Conservation (phyloP, 768 basidiomycete species). For the Tricholoma matsutake region DNA sequence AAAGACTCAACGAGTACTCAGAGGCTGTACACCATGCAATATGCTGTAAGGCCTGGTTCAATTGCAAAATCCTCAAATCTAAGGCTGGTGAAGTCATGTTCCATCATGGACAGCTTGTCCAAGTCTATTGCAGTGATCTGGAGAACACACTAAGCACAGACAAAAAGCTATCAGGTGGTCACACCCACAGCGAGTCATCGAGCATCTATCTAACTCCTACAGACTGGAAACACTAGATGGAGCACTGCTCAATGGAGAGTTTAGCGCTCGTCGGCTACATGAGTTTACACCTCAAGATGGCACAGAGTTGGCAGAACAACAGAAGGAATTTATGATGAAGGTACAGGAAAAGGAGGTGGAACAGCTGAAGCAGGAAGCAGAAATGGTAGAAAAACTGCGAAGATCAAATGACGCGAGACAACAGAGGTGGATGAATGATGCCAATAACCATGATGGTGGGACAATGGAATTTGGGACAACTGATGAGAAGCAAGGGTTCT, state of each 20-base stretch:
- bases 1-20: conserved; percentile 26
- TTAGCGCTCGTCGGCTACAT: conserved; percentile 18
- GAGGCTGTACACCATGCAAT: conserved; percentile 20
- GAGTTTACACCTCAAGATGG: conserved; percentile 18
- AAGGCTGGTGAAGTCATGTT: conserved; percentile 23
- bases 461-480: neutral
- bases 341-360: neutral
- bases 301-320: conserved; percentile 14
- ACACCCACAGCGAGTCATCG: conserved; percentile 11
- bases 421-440: neutral
- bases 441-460: neutral
- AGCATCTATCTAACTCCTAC: conserved; percentile 1
- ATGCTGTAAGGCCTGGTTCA: conserved; percentile 24
- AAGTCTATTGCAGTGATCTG: conserved; percentile 24
- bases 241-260: neutral
- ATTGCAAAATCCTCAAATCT: conserved; percentile 17
- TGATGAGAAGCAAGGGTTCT: neutral
- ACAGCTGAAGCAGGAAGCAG: neutral
- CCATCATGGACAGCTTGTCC: conserved; percentile 24
- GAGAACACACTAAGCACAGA: conserved; percentile 25
- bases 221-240: neutral
- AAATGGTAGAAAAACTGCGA: neutral
- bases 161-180: conserved; percentile 31
- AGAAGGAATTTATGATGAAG: conserved; percentile 9
- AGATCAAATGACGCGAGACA: neutral